Evolutionary conservation across 805 yeast genomes (phyloP).

Genomic region (Peterozyma toletana): DNA sequence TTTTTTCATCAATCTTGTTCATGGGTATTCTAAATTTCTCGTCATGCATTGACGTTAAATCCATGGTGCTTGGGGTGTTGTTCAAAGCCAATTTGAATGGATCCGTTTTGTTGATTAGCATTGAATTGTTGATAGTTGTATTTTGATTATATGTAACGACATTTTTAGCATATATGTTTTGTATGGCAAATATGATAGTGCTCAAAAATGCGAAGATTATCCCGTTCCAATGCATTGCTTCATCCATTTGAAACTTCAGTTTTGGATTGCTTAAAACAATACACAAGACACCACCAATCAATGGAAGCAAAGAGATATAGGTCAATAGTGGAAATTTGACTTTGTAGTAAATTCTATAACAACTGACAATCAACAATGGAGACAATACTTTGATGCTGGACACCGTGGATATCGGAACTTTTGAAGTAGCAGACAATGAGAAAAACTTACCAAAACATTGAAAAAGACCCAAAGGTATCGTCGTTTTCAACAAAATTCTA

Average conservation of each 20-base stretch:
- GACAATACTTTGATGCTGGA: slow-evolving; percentile 65
- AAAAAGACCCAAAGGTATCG: slow-evolving; percentile 58
- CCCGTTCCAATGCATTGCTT: slow-evolving; percentile 43
- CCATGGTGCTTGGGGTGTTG: slow-evolving; percentile 7
- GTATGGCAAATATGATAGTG: slow-evolving; percentile 72
- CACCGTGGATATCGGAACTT: slow-evolving; percentile 62
- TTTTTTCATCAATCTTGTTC: slow-evolving; percentile 16
- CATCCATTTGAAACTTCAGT: slow-evolving; percentile 4
- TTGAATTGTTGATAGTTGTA: slow-evolving; percentile 8
- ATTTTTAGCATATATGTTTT: slow-evolving; percentile 81
- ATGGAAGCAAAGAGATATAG: slow-evolving; percentile 43
- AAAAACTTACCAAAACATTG: slow-evolving; percentile 61
- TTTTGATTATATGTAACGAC: slow-evolving; percentile 49
- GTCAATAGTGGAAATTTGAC: slow-evolving; percentile 43
- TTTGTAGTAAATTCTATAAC: slow-evolving; percentile 45
- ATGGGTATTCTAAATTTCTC: slow-evolving; percentile 9
- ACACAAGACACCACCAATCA: slow-evolving; percentile 45
- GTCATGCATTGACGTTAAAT: slow-evolving; percentile 6
- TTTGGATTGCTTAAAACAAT: slow-evolving; percentile 32
- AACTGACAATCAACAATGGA: slow-evolving; percentile 51
- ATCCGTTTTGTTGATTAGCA: slow-evolving; percentile 9
- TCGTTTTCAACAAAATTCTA: slow-evolving; percentile 35
- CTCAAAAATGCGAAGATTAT: slow-evolving; percentile 61
- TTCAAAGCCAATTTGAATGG: slow-evolving; percentile 21
- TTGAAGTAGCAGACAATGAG: slow-evolving; percentile 56